A percentile compares a stretch with the other conserved stretches of the same genome.
phyloP scores from a whole-genome alignment of 2,329 filamentous ascomycete species.

The Fusarium tjaetaba region DNA sequence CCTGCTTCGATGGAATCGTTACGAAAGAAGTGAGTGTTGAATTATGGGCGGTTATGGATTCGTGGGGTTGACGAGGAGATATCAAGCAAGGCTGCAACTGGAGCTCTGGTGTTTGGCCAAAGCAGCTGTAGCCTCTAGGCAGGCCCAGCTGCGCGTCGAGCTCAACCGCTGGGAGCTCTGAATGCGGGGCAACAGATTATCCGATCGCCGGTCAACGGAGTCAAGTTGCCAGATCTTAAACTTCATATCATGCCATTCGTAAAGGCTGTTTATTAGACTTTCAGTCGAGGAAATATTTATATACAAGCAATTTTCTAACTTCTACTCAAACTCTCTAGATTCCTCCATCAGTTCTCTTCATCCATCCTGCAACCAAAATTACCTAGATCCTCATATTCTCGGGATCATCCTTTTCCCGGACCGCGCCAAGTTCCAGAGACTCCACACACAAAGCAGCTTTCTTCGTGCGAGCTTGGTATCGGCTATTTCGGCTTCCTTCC shows the following conservation, averaged over 20 bases:
- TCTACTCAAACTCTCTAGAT: fast-evolving
- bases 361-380: neutral
- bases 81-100: constrained; percentile 45
- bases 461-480: constrained; percentile 38
- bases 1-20: constrained; percentile 8
- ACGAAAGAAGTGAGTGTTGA: constrained; percentile 12
- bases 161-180: constrained; percentile 40
- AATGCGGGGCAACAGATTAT: constrained; percentile 41
- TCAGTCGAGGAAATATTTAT: neutral
- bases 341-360: no score
- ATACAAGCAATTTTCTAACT: neutral
- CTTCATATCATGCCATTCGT: neutral
- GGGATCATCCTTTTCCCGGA: neutral
- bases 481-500: constrained; percentile 44
- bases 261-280: neutral
- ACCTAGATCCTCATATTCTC: neutral
- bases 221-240: neutral
- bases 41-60: constrained; percentile 32
- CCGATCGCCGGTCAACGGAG: constrained; percentile 33
- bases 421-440: constrained; percentile 1
- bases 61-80: constrained; percentile 38
- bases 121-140: constrained; percentile 48
- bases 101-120: constrained; percentile 49
- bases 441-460: constrained; percentile 28
- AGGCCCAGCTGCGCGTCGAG: constrained; percentile 53